phyloP scores from a whole-genome alignment of 768 basidiomycete species.

The Leccinum obscurum region DNA sequence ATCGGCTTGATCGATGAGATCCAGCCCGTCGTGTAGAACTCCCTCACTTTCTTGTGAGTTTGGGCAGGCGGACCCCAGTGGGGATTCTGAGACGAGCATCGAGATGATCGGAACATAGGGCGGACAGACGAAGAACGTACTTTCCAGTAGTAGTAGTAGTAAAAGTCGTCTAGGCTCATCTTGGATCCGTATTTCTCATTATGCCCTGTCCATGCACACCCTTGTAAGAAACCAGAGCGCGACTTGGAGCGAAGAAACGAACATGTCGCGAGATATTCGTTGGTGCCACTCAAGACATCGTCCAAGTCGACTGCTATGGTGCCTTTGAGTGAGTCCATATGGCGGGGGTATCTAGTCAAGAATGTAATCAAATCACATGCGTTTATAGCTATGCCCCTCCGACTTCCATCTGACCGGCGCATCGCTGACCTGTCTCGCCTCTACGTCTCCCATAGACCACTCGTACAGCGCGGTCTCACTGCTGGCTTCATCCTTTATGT shows the following conservation, averaged over 20 bases:
- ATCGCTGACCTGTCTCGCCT: slow-evolving; percentile 44
- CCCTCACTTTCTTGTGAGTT: slow-evolving; percentile 57
- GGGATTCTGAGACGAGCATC: slow-evolving; percentile 37
- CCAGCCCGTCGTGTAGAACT: slow-evolving; percentile 55
- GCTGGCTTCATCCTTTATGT: slow-evolving; percentile 70
- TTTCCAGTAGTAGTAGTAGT: slow-evolving; percentile 81
- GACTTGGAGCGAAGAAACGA: slow-evolving; percentile 1
- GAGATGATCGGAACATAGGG: not conserved
- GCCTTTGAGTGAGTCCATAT: slow-evolving; percentile 27
- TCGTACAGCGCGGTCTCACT: slow-evolving; percentile 72
- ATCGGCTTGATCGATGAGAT: slow-evolving; percentile 52
- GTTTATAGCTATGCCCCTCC: slow-evolving; percentile 25
- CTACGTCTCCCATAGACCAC: slow-evolving; percentile 68
- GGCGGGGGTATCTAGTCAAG: not conserved
- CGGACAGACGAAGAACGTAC: slow-evolving; percentile 30
- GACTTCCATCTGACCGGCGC: slow-evolving; percentile 34
- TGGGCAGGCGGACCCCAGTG: slow-evolving; percentile 63
- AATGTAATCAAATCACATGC: slow-evolving; percentile 16
- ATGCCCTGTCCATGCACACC: slow-evolving; percentile 51
- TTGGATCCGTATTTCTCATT: slow-evolving; percentile 55
- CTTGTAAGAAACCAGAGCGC: not conserved
- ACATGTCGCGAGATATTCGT: slow-evolving; percentile 58
- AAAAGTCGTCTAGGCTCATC: slow-evolving; percentile 57
- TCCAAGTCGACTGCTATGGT: slow-evolving; percentile 67
- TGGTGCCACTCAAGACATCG: slow-evolving; percentile 69